These are phyloP conservation scores for Phoenix dactylifera DNA, from an alignment of 176 grass and related monocot genomes.

Conservation along the genomic window DNA sequence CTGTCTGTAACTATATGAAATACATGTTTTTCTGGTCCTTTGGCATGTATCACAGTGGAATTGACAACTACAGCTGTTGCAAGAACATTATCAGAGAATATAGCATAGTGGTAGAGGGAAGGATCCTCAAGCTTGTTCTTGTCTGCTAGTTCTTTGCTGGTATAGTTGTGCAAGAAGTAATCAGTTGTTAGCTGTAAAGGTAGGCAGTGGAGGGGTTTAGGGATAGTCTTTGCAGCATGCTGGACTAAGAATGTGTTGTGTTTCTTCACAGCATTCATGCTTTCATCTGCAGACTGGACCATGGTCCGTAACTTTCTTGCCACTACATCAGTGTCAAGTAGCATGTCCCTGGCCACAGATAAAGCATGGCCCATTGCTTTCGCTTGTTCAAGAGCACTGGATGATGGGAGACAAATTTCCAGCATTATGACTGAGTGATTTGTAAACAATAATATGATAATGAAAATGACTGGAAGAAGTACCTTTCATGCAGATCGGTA, in stretches of 20 bases:
- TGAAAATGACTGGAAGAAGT: slow-evolving; percentile 5
- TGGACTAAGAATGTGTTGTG: slow-evolving; percentile 94
- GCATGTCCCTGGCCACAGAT: slow-evolving; percentile 60
- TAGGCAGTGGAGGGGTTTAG: slow-evolving; percentile 84
- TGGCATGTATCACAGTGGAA: too few species aligned
- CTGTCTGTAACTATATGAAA: too few species aligned
- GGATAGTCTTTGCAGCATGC: slow-evolving; percentile 88
- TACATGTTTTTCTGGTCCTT: too few species aligned
- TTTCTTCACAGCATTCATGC: slow-evolving; percentile 64
- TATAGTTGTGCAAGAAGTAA: too few species aligned
- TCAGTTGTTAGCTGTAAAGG: slow-evolving; percentile 80
- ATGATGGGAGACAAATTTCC: slow-evolving; percentile 20
- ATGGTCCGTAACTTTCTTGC: slow-evolving; percentile 65
- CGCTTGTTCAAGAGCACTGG: slow-evolving; percentile 71
- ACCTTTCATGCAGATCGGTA: slow-evolving; percentile 23
- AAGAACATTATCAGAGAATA: too few species aligned
- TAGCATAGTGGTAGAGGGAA: too few species aligned
- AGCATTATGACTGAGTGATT: not conserved
- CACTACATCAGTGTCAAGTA: slow-evolving; percentile 40
- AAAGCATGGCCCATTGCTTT: slow-evolving; percentile 80
- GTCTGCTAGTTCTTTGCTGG: too few species aligned
- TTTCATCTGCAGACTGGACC: slow-evolving; percentile 72
- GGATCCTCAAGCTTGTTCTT: too few species aligned
- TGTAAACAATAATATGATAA: not conserved
- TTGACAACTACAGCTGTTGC: too few species aligned